Base-by-base conservation (phyloP, 2,329 filamentous ascomycete species). In the Acrodontium crateriforme region DNA sequence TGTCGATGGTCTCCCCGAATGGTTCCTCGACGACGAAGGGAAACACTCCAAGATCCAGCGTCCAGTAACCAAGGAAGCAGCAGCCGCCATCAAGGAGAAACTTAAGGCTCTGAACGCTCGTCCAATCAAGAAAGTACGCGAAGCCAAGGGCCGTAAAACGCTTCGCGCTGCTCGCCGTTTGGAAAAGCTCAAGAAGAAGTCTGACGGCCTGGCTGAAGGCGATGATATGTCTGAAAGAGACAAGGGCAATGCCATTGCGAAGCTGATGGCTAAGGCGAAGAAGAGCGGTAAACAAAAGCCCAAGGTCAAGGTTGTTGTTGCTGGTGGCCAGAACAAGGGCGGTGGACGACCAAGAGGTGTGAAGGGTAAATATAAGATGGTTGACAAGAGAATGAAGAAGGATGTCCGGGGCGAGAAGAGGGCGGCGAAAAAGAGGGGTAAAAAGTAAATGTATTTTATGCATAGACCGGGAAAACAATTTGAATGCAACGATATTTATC, bases 61-160 rank as follows among this genome's bases (percentile, higher is more conserved):
- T 33, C 91, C 89, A n/a, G 87, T 92, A 46, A 84, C 77, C 27
- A 89, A 89, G 45, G 83, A 83, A 18, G 91, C 80, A 0, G 85
- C 87, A 1, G 67, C 72, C 9, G 89, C 89, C 2, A 94, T 98
- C 62, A 85, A 89, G 55, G 87, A 94, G 49, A 98, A 98, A 60
- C 53, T 80, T 50, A 78, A 87, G 17, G 85, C 89, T 1, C 71
- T 92, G 45, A 95, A 98, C 53, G 89, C 87, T 6, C 74, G 89
- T 17, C 89, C 89, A 1, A 95, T 95, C 71, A 98, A 98, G 69
- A 98, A 98, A 65, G 89, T 98, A 17, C 78, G 81, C 44, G 89
- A 98, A 59, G 89, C 89, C 14, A 85, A 91, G 59, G 87, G 85
- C 18, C 71, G 89, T 34, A 98, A 98, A 74, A 95, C 94, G 63